Base-by-base conservation (phyloP, 495 filamentous ascomycete species). In the Aspergillus ellipticus region DNA sequence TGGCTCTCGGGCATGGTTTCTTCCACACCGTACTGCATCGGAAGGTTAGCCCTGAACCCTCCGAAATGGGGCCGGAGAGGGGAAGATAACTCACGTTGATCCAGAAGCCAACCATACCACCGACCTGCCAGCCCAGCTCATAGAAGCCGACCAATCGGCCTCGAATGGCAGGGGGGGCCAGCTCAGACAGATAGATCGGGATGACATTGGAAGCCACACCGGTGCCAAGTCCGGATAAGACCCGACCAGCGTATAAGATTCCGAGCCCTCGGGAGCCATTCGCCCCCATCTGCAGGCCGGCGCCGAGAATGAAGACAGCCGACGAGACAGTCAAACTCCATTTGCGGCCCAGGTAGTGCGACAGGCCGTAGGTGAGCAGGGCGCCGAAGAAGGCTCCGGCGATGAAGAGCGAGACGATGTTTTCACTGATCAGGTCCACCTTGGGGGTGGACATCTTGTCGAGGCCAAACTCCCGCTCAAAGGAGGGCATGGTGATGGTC, bases 111-210 rank as follows among this genome's bases (percentile, higher is more conserved):
- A 87, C 79, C 21, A 90, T 69, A 13, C 85, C 85, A 45, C 86
- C 86, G 60, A 87, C 76, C 67, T 89, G 87, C 82, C 85, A 89
- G 10, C 85, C 84, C 37, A 89, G 69, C 67, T 89, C 86, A 62
- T 87, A 90, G 22, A 90, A 74, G 60, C 86, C 85, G 49, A 93
- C 87, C 20, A 94, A 79, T 16, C 89, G 80, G 29, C 89, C 89
- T 54, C 89, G 84, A 60, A 89, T 89, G 55, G 89, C 85, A 56
- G 88, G 87, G 16, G 86, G 89, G 5, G 89, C 81, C 52, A 92
- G 81, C 67, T 94, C 89, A 33, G 89, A 81, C 53, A 89, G 85
- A 62, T 93, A 93, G 20, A 92, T 84, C 5, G 89, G 89, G 29
- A 89, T 87, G 47, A 90, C 75, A 15, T 87, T 81, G 3, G 88